Conservation (phyloP, 2,329 filamentous ascomycete genomes). For the Diaporthe nobilis region DNA sequence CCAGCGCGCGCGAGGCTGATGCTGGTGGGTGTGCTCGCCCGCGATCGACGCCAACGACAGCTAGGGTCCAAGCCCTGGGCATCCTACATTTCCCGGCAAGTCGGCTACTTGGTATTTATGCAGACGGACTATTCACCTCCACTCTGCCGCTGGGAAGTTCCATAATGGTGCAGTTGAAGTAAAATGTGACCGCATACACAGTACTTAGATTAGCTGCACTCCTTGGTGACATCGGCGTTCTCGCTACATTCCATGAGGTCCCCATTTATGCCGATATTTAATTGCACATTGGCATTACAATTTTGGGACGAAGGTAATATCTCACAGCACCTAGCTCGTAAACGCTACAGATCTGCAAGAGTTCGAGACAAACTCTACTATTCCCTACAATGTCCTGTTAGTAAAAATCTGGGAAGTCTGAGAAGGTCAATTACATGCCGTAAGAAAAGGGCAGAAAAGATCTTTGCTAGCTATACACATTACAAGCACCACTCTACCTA, state of each 20-base stretch:
- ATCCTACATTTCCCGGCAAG: constrained; percentile 16
- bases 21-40: background rate
- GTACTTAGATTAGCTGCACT: background rate
- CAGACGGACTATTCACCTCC: background rate
- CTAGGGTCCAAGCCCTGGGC: constrained; percentile 19
- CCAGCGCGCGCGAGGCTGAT: constrained; percentile 22
- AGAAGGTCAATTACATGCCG: background rate
- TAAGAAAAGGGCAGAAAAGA: background rate
- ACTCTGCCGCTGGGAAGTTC: background rate
- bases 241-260: background rate
- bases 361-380: background rate
- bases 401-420: too few species aligned
- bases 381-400: background rate
- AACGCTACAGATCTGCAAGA: background rate
- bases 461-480: background rate
- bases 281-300: background rate
- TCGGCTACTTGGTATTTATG: background rate
- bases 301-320: background rate
- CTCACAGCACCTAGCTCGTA: background rate
- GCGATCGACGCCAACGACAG: constrained; percentile 22
- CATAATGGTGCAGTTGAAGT: background rate
- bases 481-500: background rate
- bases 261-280: background rate
- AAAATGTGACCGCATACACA: background rate
- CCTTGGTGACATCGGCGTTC: background rate